Base-by-base conservation (phyloP, 176 grass and related monocot species). In the Aechmea fasciata region DNA sequence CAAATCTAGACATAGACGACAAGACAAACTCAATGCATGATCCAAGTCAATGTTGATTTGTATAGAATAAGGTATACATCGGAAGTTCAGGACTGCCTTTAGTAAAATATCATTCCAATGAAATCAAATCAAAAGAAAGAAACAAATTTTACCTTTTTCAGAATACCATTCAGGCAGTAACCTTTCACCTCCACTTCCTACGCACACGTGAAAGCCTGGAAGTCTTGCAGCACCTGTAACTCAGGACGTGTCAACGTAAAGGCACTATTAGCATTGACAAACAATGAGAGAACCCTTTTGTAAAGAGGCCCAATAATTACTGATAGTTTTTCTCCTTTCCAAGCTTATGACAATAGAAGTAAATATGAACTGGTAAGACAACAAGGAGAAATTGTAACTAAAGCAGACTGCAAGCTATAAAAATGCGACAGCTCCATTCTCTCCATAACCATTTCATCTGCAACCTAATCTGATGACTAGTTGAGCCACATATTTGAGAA, bases 101-200 rank as follows among this genome's bases (percentile, higher is more conserved):
- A 33, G 29, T 33, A 33, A 33, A 41, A 75, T 70, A 67, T 11
- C 26, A 74, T 63, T 22, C 54, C n/a, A 74, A 19, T 50, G 24
- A 19, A 57, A 29, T 24, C 55, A 81, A 50, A 18, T 33, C 29
- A 33, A 33, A 33, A 33, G 29, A 33, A 33, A 33, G 2, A 33
- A 33, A 33, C 3, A 68, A 54, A 13, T 12, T 24, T 55, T 74
- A 99, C 94, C 90, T 84, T 93, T 93, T 70, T 99, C 80, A 17
- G 89, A n/a, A 18, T 99, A 99, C 94, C 94, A 99, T 49, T 99
- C 87, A 69, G 94, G 94, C 85, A 88, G 76, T 63, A 84, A 81
- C 70, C 28, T 92, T 81, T 99, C 87, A 66, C 94, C 94, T 2
- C 94, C 94, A 73, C 94, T 84, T 61, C 94, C 94, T 11, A 99